Evolutionary conservation across 2,329 filamentous ascomycete species (phyloP).

Genomic region (Ambrosiella xylebori): DNA sequence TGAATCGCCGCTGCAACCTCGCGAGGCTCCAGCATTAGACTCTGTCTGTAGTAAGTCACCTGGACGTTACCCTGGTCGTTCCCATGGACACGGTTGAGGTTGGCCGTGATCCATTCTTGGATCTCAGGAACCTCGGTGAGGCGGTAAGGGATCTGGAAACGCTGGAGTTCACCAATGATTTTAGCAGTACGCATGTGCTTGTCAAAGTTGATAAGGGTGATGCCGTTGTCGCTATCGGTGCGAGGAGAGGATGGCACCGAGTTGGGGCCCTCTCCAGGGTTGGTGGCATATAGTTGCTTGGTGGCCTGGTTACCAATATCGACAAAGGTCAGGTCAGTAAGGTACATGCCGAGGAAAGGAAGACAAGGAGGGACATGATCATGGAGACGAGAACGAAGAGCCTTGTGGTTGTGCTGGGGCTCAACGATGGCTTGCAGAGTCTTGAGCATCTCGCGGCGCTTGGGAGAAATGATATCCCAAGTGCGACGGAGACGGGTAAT

Average conservation of each 20-base stretch:
- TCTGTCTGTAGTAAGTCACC: constrained; percentile 59
- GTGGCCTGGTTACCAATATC: constrained; percentile 84
- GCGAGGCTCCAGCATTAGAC: constrained; percentile 64
- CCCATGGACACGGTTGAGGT: constrained; percentile 60
- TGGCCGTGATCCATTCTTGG: constrained; percentile 78
- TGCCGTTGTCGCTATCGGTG: constrained; percentile 41
- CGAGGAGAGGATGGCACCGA: constrained; percentile 34
- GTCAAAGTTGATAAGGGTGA: constrained; percentile 90
- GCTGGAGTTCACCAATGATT: constrained; percentile 87
- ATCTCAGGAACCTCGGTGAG: constrained; percentile 70
- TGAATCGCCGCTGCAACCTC: constrained; percentile 27
- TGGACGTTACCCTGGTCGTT: constrained; percentile 38
- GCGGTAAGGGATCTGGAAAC: constrained; percentile 86
- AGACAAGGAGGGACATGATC: constrained; percentile 82
- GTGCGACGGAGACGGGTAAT: constrained; percentile 77
- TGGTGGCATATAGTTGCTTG: constrained; percentile 45
- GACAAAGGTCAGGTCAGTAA: constrained; percentile 91
- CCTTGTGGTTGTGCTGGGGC: constrained; percentile 77
- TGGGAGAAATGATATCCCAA: constrained; percentile 75
- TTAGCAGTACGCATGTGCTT: constrained; percentile 89
- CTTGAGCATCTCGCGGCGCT: constrained; percentile 65
- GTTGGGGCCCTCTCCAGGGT: background rate
- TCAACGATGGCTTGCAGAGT: constrained; percentile 72
- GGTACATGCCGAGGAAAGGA: constrained; percentile 88
- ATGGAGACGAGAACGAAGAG: constrained; percentile 65